Evolutionary conservation across 208 protist species (phyloP).

Genomic region (Herpetomonas muscarum): DNA sequence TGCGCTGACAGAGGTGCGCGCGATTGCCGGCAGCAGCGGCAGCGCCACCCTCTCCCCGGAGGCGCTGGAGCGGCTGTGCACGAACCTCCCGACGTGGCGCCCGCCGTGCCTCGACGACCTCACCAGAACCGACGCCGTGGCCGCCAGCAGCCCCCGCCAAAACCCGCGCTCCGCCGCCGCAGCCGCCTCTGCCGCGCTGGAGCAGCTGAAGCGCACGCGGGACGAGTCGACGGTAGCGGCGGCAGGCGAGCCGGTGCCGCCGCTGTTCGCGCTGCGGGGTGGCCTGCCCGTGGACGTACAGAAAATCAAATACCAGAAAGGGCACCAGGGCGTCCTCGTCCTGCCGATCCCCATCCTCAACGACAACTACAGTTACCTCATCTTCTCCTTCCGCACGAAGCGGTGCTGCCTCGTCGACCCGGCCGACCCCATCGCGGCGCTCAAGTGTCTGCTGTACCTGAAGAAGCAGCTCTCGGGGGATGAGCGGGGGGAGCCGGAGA

Average conservation of each 20-base stretch:
- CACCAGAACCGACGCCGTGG: neutral
- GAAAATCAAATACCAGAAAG: neutral
- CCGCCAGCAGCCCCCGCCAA: neutral
- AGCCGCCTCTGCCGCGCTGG: neutral
- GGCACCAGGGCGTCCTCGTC: constrained; percentile 22
- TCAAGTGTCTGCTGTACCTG: constrained; percentile 40
- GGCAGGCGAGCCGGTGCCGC: neutral
- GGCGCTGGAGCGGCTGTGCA: neutral
- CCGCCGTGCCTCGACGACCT: neutral
- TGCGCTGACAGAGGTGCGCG: constrained; percentile 13
- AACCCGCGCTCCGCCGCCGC: neutral
- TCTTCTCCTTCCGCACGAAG: constrained; percentile 55
- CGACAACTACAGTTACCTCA: constrained; percentile 91
- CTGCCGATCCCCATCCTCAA: constrained; percentile 74
- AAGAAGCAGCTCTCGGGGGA: constrained; percentile 17
- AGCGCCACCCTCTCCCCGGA: neutral
- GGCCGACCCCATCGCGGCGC: constrained; percentile 55
- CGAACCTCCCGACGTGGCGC: neutral
- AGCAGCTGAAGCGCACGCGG: neutral
- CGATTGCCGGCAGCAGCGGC: neutral
- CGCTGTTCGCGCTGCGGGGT: constrained; percentile 9
- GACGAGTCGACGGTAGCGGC: neutral
- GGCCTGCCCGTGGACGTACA: constrained; percentile 18
- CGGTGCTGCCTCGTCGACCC: constrained; percentile 71
- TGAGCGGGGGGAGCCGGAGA: constrained; percentile 8